These are phyloP conservation scores for Funneliformis mosseae DNA, from an alignment of 192 early-diverging fungal species.

Conservation along the genomic window DNA sequence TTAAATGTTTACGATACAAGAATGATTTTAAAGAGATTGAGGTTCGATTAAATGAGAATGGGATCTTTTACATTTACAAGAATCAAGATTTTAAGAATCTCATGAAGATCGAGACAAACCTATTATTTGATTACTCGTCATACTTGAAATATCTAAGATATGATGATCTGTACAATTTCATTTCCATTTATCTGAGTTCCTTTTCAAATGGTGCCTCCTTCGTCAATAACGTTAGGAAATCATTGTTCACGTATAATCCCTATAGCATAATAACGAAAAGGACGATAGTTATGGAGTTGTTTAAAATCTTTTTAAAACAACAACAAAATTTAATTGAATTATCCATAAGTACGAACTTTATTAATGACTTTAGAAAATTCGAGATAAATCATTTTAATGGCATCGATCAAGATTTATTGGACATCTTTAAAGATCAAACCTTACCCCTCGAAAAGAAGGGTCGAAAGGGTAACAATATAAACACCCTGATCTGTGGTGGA, in stretches of 20 bases:
- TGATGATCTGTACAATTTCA: background rate
- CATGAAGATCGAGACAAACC: too few relatives aligned
- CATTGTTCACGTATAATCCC: background rate
- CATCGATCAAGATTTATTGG: background rate
- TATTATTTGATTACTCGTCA: background rate
- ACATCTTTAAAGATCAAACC: background rate
- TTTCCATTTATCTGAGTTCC: background rate
- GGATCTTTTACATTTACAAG: background rate
- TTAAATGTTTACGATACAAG: background rate
- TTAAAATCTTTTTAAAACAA: background rate
- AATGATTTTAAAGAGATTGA: background rate
- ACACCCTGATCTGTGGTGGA: background rate
- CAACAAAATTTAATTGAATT: background rate
- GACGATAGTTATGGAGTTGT: background rate
- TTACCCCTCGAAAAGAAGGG: background rate
- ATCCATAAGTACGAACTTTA: background rate
- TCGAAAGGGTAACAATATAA: background rate
- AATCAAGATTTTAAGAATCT: background rate
- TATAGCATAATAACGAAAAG: background rate
- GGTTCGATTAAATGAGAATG: background rate
- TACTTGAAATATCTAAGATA: background rate
- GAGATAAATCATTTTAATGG: background rate
- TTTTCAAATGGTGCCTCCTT: background rate
- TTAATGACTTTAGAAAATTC: background rate
- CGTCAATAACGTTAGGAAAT: background rate